Base-by-base conservation (phyloP, 1,139 yeast species). In the Zygosaccharomyces sapae region DNA sequence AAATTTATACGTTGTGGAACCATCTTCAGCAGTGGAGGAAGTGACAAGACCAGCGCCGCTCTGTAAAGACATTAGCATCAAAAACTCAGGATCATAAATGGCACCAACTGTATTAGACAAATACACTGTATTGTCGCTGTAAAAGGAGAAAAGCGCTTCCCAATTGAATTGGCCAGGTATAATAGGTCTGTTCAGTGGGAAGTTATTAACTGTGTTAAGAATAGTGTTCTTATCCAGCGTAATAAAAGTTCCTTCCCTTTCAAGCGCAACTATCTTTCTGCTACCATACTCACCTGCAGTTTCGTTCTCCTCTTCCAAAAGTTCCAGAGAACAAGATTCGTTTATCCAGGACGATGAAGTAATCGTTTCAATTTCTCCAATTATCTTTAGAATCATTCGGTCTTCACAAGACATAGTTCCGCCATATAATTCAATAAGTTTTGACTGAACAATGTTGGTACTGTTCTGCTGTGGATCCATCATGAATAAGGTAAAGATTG, bases 351-450 rank as follows among this genome's bases (percentile, higher is more conserved):
- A 69, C 2, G 56, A 58, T 12, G 73, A 69, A 8, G 73, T 58
- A 4, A 70, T 68, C 0, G 77, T 59, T 63, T 90, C 97, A 34
- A 87, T 70, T 8, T 65, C 63, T 45, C 73, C 70, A 41, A 90
- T 62, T 2, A 86, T 65, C 2, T 70, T 65, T 49, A 85, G 77
- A 30, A 90, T 61, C 1, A 88, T 53, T 44, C 79, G 62, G 61
- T 90, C 97, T 39, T 78, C 79, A 2, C 81, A 70, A 12, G 77
- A 64, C 3, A 72, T 69, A 0, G 90, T 74, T 1, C 96, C 97
- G 38, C 68, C 66, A 59, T 86, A 88, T 46, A 77, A 70, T 4
- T 61, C 57, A 9, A 85, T 58, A 1, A 86, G 47, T 40, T 69
- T 73, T 22, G 73, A 74, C 59, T 81, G 77, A 16, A 82, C 62